A percentile compares a stretch with the other conserved stretches of the same genome.
phyloP scores from a whole-genome alignment of 2,329 filamentous ascomycete genomes.

The Colletotrichum coccodes region DNA sequence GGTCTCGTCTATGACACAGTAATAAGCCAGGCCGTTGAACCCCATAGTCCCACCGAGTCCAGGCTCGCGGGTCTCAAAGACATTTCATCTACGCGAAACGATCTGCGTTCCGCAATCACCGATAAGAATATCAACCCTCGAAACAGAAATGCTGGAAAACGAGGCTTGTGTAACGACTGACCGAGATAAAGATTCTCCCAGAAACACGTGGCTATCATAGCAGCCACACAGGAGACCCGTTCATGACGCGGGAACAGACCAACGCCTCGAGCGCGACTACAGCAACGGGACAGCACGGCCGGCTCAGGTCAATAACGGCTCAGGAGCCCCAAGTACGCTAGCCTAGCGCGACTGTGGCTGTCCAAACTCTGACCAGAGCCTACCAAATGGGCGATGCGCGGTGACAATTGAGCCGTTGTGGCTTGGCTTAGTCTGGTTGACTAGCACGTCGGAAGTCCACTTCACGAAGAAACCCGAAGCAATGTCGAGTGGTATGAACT shows the following conservation, averaged over 20 bases:
- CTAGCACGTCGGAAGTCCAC: background rate
- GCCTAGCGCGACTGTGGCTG: background rate
- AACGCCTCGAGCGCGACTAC: background rate
- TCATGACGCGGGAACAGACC: background rate
- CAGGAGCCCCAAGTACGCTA: background rate
- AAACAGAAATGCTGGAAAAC: background rate
- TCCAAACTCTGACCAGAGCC: background rate
- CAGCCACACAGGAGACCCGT: background rate
- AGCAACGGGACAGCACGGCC: background rate
- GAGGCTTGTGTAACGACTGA: background rate
- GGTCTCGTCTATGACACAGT: background rate
- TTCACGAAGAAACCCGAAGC: background rate
- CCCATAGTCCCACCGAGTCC: background rate
- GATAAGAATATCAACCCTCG: too few relatives aligned
- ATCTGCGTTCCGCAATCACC: background rate
- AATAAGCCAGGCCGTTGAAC: background rate
- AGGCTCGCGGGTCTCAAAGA: background rate
- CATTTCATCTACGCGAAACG: background rate
- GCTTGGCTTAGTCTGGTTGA: constrained; percentile 1
- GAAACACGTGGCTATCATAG: background rate
- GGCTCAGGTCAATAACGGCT: background rate
- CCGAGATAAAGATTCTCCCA: background rate
- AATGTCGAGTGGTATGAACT: background rate
- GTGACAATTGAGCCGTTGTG: constrained; percentile 5
- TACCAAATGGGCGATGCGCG: background rate